Evolutionary conservation across 2,329 filamentous ascomycete species (phyloP).

Genomic region (Colletotrichum sp.): DNA sequence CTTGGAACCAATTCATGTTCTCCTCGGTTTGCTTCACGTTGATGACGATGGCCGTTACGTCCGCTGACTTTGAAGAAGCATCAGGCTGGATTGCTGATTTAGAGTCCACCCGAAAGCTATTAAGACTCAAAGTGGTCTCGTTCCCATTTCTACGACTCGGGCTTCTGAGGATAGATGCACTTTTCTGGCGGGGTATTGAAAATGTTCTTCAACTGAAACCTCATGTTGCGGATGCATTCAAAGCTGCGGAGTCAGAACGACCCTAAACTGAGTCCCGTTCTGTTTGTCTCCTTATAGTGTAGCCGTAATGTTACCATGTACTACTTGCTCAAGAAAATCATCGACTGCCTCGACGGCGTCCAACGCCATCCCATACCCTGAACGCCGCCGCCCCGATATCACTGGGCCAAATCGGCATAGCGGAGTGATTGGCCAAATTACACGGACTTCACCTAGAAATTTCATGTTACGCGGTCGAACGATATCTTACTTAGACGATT

Average conservation of each 20-base stretch:
- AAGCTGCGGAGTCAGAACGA: neutral
- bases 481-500: neutral
- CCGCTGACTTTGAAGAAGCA: slow-evolving; percentile 6
- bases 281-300: neutral
- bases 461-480: neutral
- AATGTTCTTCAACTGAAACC: slow-evolving; percentile 22
- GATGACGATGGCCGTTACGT: slow-evolving; percentile 18
- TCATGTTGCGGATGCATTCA: slow-evolving; percentile 17
- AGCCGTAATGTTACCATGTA: too few species aligned
- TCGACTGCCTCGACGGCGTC: slow-evolving; percentile 36
- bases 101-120: slow-evolving; percentile 14
- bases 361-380: slow-evolving; percentile 37
- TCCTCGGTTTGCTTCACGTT: slow-evolving; percentile 23
- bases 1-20: slow-evolving; percentile 22
- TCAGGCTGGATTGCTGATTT: slow-evolving; percentile 17
- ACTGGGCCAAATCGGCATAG: neutral
- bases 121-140: slow-evolving; percentile 23
- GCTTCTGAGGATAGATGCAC: slow-evolving; percentile 24
- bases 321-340: slow-evolving; percentile 25
- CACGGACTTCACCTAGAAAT: neutral
- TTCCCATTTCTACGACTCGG: slow-evolving; percentile 23
- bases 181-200: slow-evolving; percentile 26
- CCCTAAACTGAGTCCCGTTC: neutral
- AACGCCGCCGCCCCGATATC: neutral
- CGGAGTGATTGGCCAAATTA: neutral